Evolutionary conservation across 345 rosid species (phyloP), one percentile per base, ranked within the genome.

Genomic region (Luvunga scandens): DNA sequence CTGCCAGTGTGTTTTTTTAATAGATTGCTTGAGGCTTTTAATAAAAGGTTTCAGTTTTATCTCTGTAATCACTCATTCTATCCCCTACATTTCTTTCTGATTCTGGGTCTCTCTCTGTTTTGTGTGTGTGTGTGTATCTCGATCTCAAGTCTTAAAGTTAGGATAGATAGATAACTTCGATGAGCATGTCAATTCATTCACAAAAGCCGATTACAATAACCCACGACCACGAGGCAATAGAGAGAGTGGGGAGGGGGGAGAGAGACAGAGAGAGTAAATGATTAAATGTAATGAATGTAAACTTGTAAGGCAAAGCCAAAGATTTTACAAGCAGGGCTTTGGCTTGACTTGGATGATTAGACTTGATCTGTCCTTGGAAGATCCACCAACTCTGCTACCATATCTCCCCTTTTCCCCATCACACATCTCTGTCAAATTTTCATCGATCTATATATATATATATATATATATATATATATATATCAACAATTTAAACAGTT

Each of bases 331-430:
- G 16, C 13, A 12, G 50, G 13, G 50, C 18, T 45, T 45, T 45
- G 50, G 50, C 71, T 71, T 77, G 80, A 77, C 80, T 75, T 79
- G 39, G 77, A 30, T 79, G 79, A 73, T 56, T 72, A 64, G 88
- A 83, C 81, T 79, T 69, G 84, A 80, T 78, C 84, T 66, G 86
- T 72, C 81, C 86, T 83, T 78, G 84, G 69, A 82, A 85, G 85
- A 80, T 78, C 82, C 84, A 75, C 81, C 83, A 62, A 81, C 81
- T 67, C 77, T n/a, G 74, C 65, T 65, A 61, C 79, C 76, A 77
- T 34, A 76, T 56, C 82, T 82, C 68, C 27, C 64, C 65, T 75
- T 64, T 71, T 82, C 80, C 60, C 55, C 12, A 64, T 77, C 77
- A 74, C 69, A 65, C 79, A 72, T 71, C 75, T 61, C 25, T 34